Evolutionary conservation across 1,284 basidiomycete genomes (phyloP).

Genomic region (Apiotrichum siamense): DNA sequence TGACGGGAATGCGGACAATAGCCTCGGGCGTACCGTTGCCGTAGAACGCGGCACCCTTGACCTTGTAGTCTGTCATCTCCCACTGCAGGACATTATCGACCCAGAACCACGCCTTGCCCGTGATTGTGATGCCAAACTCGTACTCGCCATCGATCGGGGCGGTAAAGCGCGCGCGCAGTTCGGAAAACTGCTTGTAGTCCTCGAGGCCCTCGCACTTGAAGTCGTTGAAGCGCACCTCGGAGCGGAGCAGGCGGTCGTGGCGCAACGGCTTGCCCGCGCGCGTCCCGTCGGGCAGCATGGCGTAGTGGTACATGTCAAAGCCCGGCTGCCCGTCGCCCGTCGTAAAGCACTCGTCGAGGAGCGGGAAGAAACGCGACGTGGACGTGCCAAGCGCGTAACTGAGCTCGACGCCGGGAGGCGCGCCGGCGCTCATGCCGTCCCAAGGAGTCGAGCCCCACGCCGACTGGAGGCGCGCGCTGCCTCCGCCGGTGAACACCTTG

Average conservation of each 20-base stretch:
- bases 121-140: slow-evolving; percentile 25
- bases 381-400: slow-evolving; percentile 47
- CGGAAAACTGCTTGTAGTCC: slow-evolving; percentile 13
- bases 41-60: slow-evolving; percentile 22
- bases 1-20: slow-evolving; percentile 29
- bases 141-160: slow-evolving; percentile 23
- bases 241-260: slow-evolving; percentile 1
- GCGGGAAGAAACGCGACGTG: slow-evolving; percentile 19
- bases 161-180: slow-evolving; percentile 20
- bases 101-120: slow-evolving; percentile 49
- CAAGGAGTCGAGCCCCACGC: not conserved
- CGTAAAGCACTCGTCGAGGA: slow-evolving; percentile 24
- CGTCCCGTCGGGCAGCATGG: slow-evolving; percentile 15
- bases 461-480: slow-evolving; percentile 48
- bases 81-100: slow-evolving; percentile 57
- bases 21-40: slow-evolving; percentile 51
- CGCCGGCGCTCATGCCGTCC: not conserved
- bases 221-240: not conserved
- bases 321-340: slow-evolving; percentile 15
- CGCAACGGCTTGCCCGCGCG: slow-evolving; percentile 6
- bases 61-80: slow-evolving; percentile 58
- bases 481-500: slow-evolving; percentile 49
- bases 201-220: not conserved
- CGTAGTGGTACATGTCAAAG: slow-evolving; percentile 15
- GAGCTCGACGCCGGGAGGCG: slow-evolving; percentile 34